Conservation (phyloP, 106 monocot species). For the Phalaenopsis equestris region DNA sequence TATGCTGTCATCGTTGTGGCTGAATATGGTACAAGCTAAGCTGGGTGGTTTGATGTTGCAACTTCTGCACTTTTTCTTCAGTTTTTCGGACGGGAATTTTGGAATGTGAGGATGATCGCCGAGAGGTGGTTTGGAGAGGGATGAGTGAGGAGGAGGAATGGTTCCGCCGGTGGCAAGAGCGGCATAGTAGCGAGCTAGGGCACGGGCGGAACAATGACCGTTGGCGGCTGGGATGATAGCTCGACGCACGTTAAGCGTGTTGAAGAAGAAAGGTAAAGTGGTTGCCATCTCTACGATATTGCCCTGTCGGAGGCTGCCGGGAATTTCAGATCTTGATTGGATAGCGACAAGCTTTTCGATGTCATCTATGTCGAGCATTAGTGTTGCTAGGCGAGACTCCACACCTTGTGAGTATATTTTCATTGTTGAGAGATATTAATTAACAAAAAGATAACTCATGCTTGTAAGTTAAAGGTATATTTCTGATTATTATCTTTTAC, state of each 20-base stretch:
- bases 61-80: slow-evolving; percentile 30
- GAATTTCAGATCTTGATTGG: slow-evolving; percentile 27
- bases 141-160: slow-evolving; percentile 56
- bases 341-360: slow-evolving; percentile 40
- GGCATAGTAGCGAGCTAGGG: slow-evolving; percentile 88
- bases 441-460: not conserved
- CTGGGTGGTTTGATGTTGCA: slow-evolving; percentile 9
- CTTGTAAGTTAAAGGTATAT: not conserved
- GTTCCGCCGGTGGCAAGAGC: slow-evolving; percentile 55
- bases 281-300: slow-evolving; percentile 45
- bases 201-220: slow-evolving; percentile 91
- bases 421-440: not conserved
- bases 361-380: slow-evolving; percentile 61
- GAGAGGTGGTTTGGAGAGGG: slow-evolving; percentile 43
- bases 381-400: slow-evolving; percentile 83
- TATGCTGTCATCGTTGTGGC: slow-evolving; percentile 6
- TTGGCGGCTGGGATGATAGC: slow-evolving; percentile 95
- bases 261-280: slow-evolving; percentile 68
- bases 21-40: not conserved
- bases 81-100: slow-evolving; percentile 32
- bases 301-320: slow-evolving; percentile 19
- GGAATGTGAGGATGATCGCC: slow-evolving; percentile 73
- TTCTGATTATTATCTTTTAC: not conserved
- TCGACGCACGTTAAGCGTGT: slow-evolving; percentile 77
- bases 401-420: slow-evolving; percentile 40